These are phyloP conservation scores for Linum trigynum DNA, from an alignment of 345 rosid species.

Conservation along the genomic window DNA sequence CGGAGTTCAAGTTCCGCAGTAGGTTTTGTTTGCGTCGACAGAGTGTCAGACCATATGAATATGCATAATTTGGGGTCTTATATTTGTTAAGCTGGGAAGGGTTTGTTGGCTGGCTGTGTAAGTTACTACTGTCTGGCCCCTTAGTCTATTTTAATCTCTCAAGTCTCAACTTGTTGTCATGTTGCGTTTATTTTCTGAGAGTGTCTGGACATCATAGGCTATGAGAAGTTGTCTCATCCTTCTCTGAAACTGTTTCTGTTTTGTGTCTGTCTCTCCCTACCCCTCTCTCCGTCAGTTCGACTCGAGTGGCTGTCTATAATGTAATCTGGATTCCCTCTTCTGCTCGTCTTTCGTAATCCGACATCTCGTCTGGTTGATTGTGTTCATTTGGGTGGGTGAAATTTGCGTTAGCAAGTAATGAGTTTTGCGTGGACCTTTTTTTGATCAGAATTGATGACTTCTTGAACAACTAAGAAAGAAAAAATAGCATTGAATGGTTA, in stretches of 20 bases:
- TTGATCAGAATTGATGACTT: no score
- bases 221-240: constrained; percentile 17
- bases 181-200: constrained; percentile 23
- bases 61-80: constrained; percentile 18
- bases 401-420: no score
- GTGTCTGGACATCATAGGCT: constrained; percentile 47
- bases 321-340: neutral
- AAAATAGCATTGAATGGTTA: no score
- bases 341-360: neutral
- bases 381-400: no score
- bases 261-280: neutral
- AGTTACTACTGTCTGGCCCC: no score
- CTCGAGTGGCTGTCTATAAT: neutral
- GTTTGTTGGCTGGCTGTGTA: constrained; percentile 12
- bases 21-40: constrained; percentile 6
- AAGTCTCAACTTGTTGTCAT: constrained; percentile 3
- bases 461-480: no score
- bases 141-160: no score
- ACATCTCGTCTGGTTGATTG: no score
- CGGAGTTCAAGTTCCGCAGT: constrained; percentile 3
- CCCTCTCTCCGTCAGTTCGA: no score
- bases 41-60: constrained; percentile 22
- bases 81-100: constrained; percentile 10
- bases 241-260: constrained; percentile 11
- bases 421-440: no score